phyloP scores from a whole-genome alignment of 345 rosid species.

The Carallia pectinifolia region DNA sequence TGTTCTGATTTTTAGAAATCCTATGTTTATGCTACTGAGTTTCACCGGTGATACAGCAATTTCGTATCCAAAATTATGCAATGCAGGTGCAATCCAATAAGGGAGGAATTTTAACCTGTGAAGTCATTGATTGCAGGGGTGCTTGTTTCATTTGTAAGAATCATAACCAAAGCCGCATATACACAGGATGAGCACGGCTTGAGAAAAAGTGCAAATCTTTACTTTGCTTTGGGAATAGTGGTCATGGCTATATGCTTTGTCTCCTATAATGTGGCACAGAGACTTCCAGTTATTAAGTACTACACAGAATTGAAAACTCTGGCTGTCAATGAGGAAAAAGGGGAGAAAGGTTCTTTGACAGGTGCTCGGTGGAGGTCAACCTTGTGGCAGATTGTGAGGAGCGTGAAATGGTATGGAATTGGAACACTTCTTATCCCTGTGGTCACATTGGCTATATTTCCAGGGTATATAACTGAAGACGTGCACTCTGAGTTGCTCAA shows the following conservation, averaged over 20 bases:
- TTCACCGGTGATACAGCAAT: too few species aligned
- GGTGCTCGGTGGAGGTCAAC: slow-evolving; percentile 63
- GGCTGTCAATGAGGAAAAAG: slow-evolving; percentile 52
- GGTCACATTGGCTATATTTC: slow-evolving; percentile 83
- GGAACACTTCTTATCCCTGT: slow-evolving; percentile 63
- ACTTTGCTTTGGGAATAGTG: slow-evolving; percentile 67
- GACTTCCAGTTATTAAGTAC: slow-evolving; percentile 77
- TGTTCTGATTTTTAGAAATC: too few species aligned
- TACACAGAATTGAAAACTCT: slow-evolving; percentile 57
- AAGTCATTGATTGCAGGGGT: slow-evolving; percentile 58
- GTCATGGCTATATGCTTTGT: slow-evolving; percentile 70
- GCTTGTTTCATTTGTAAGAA: slow-evolving; percentile 75
- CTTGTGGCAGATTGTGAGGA: slow-evolving; percentile 55
- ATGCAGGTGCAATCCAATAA: too few species aligned
- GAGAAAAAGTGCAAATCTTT: slow-evolving; percentile 76
- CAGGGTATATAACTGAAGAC: slow-evolving; percentile 89
- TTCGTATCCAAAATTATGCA: too few species aligned
- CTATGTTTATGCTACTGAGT: too few species aligned
- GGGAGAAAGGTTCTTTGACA: slow-evolving; percentile 46
- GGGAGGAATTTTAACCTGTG: slow-evolving; percentile 1
- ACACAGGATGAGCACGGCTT: slow-evolving; percentile 69
- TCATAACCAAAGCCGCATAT: slow-evolving; percentile 76
- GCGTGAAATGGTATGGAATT: slow-evolving; percentile 71
- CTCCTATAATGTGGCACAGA: slow-evolving; percentile 65
- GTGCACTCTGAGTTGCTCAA: slow-evolving; percentile 73